Evolutionary conservation across 78 protist species (phyloP), one percentile per base, ranked within the genome.

Genomic region (Dictyostelium firmibasis): DNA sequence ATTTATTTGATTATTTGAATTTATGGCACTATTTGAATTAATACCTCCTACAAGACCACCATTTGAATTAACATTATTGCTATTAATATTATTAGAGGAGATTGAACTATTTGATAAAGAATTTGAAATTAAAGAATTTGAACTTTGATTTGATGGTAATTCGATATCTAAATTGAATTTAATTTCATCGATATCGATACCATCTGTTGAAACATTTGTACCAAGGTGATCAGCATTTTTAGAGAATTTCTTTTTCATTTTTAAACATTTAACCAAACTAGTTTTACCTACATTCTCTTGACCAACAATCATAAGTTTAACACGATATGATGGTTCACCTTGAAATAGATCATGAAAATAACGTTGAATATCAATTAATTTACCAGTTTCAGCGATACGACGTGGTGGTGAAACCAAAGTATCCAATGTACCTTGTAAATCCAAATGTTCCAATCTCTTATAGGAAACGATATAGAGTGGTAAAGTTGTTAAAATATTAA

Each of bases 251-350:
- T 84, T 92, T 79, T 84, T 83, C 96, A 76, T 62, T n/a, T 84
- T 83, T 50, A 92, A 47, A 64, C 96, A 92, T 64, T 84, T 83
- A 7, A 92, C 86, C 43, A 92, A 72, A 29, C 60, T 27, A 1
- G 96, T 92, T 64, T 92, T 92, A n/a, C 96, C 96, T 25, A 92
- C 96, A 67, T 84, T 84, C 31, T 92, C 91, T 62, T 83, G 92
- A 36, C 96, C 96, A 13, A 92, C 96, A 36, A 92, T 47, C 96
- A 92, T 92, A 3, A 92, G 57, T 44, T 84, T 83, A n/a, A 92
- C 96, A 31, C 96, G 50, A 43, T 50, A 84, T 14, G 83, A 57
- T 29, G 91, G 87, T 20, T 92, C 96, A 67, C 96, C 96, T 20
- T 75, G 36, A 33, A 92, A 78, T 41, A 85, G 20, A 44, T 83